phyloP scores from a whole-genome alignment of 1,284 basidiomycete species.

The Naganishia cerealis region DNA sequence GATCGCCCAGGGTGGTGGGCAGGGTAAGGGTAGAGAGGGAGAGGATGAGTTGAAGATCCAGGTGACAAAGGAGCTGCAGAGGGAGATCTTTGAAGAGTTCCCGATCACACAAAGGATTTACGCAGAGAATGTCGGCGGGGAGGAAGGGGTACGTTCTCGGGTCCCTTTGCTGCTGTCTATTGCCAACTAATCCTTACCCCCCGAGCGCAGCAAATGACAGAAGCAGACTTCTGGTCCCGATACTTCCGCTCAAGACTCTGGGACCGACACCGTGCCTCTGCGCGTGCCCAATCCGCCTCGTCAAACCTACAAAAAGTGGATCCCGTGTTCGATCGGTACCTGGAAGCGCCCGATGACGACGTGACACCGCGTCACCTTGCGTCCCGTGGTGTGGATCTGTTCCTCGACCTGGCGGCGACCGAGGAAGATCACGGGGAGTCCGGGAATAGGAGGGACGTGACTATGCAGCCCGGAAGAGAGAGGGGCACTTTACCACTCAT shows the following conservation, averaged over 20 bases:
- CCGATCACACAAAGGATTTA: conserved; percentile 91
- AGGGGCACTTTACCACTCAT: conserved; percentile 85
- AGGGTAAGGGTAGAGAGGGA: conserved; percentile 33
- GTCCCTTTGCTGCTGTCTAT: not conserved
- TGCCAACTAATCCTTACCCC: conserved; percentile 18
- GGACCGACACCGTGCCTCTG: conserved; percentile 88
- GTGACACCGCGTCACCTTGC: conserved; percentile 72
- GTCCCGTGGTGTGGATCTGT: conserved; percentile 69
- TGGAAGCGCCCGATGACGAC: conserved; percentile 91
- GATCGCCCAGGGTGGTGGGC: conserved; percentile 35
- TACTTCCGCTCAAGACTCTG: conserved; percentile 95
- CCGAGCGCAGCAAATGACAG: conserved; percentile 68
- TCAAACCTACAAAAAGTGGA: conserved; percentile 70
- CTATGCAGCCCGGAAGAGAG: conserved; percentile 93
- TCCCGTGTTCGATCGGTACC: conserved; percentile 89
- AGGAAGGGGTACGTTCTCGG: conserved; percentile 56
- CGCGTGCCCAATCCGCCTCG: conserved; percentile 61
- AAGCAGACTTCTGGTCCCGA: conserved; percentile 91
- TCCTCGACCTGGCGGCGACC: conserved; percentile 84
- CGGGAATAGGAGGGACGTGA: conserved; percentile 82
- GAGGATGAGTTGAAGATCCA: conserved; percentile 69
- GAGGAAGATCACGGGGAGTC: conserved; percentile 87
- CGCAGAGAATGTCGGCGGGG: conserved; percentile 83
- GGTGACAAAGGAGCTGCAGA: conserved; percentile 86
- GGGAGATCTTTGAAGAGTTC: conserved; percentile 96